Conservation (phyloP, 2,329 filamentous ascomycete species). For the Phialophora chinensis region DNA sequence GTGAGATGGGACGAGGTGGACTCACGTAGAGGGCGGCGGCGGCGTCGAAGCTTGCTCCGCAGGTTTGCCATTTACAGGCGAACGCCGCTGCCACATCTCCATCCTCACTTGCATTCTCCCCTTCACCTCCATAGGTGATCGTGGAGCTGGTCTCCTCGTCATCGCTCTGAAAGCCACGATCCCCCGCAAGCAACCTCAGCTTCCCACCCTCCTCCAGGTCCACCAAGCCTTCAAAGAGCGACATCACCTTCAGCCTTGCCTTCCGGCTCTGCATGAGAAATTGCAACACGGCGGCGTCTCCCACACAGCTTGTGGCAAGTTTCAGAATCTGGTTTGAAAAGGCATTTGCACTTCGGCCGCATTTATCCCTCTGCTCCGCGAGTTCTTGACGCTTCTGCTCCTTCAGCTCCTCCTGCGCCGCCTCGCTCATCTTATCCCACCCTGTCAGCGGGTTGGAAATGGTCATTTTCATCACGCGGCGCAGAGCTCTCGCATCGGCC, state of each 20-base stretch:
- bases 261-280: conserved; percentile 10
- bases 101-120: neutral
- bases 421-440: neutral
- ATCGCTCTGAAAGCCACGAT: neutral
- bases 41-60: neutral
- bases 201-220: neutral
- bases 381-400: neutral
- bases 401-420: neutral
- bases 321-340: conserved; percentile 1
- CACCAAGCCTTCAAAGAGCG: neutral
- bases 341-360: conserved; percentile 3
- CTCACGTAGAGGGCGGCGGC: neutral
- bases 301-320: neutral
- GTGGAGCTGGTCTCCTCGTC: neutral
- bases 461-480: neutral
- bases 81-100: neutral
- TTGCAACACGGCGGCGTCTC: conserved; percentile 1
- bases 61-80: neutral
- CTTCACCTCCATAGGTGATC: neutral
- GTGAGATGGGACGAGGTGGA: neutral
- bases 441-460: neutral
- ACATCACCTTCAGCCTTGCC: neutral
- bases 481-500: neutral
- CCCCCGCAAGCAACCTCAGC: neutral
- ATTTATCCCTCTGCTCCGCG: neutral